Evolutionary conservation across 2,329 filamentous ascomycete genomes (phyloP).

Genomic region (Akanthomyces muscarius): DNA sequence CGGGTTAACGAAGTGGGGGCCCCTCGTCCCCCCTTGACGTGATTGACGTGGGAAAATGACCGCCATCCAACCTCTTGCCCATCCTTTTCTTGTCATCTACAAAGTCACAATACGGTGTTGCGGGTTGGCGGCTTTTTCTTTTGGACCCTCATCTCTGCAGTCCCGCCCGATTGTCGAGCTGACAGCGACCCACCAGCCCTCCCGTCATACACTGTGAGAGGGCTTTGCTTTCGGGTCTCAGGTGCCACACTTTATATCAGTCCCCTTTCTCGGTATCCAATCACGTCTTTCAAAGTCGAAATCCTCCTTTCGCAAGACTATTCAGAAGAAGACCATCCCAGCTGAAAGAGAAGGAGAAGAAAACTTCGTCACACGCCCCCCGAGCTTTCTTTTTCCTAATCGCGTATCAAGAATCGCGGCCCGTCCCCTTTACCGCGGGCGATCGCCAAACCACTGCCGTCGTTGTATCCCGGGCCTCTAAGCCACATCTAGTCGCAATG

Average conservation of each 20-base stretch:
- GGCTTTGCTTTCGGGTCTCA: too few species aligned
- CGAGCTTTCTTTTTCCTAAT: not conserved
- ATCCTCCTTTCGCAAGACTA: not conserved
- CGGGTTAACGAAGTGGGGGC: not conserved
- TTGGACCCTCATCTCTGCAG: not conserved
- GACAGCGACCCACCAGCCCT: too few species aligned
- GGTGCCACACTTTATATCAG: too few species aligned
- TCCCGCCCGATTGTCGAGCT: too few species aligned
- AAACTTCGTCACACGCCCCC: not conserved
- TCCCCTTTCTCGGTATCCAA: too few species aligned
- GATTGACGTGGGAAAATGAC: not conserved
- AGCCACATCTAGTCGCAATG: not conserved
- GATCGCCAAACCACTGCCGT: too few species aligned
- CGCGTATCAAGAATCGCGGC: not conserved
- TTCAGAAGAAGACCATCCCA: not conserved
- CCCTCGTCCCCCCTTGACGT: not conserved
- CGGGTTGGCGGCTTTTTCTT: too few species aligned
- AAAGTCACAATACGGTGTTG: not conserved
- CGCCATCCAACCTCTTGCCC: not conserved
- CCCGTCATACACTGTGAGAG: too few species aligned
- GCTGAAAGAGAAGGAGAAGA: too few species aligned
- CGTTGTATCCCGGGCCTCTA: too few species aligned
- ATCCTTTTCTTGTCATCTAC: not conserved
- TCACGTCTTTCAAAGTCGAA: not conserved
- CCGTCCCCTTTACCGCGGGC: not conserved